phyloP scores from a whole-genome alignment of 208 protist genomes.

The Leishmania amazonensis region DNA sequence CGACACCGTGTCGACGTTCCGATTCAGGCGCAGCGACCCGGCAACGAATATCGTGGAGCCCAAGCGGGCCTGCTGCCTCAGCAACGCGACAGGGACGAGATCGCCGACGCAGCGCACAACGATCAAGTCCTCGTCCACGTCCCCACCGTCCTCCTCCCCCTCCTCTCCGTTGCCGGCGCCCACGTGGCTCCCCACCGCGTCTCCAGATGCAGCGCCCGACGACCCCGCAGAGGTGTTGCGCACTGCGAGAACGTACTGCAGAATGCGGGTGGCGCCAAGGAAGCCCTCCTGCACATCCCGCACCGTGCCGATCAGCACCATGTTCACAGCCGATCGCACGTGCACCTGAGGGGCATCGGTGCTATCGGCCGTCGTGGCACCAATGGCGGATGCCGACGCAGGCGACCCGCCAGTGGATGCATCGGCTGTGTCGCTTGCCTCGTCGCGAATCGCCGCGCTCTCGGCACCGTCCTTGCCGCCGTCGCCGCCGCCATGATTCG shows the following conservation, averaged over 20 bases:
- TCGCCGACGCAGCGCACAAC: constrained; percentile 72
- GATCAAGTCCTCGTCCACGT: constrained; percentile 65
- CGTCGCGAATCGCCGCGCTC: background rate
- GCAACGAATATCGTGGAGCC: constrained; percentile 57
- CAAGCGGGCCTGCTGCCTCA: constrained; percentile 52
- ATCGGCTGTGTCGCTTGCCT: background rate
- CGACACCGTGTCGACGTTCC: constrained; percentile 63
- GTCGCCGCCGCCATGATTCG: background rate
- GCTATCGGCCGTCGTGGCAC: constrained; percentile 1
- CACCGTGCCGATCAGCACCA: constrained; percentile 60
- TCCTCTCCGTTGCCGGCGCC: background rate
- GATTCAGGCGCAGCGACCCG: constrained; percentile 77
- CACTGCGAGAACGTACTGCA: constrained; percentile 74
- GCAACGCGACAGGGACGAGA: constrained; percentile 42
- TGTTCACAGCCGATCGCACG: constrained; percentile 59
- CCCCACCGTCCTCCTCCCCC: background rate
- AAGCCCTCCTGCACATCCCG: constrained; percentile 77
- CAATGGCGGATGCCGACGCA: background rate
- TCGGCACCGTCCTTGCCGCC: background rate
- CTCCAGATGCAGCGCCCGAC: background rate
- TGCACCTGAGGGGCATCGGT: constrained; percentile 47
- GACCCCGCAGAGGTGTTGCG: constrained; percentile 8
- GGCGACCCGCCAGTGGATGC: background rate
- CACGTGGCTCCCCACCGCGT: background rate
- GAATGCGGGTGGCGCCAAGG: constrained; percentile 39